These are phyloP conservation scores for Solioccasus polychromus DNA, from an alignment of 768 basidiomycete species.

Conservation along the genomic window DNA sequence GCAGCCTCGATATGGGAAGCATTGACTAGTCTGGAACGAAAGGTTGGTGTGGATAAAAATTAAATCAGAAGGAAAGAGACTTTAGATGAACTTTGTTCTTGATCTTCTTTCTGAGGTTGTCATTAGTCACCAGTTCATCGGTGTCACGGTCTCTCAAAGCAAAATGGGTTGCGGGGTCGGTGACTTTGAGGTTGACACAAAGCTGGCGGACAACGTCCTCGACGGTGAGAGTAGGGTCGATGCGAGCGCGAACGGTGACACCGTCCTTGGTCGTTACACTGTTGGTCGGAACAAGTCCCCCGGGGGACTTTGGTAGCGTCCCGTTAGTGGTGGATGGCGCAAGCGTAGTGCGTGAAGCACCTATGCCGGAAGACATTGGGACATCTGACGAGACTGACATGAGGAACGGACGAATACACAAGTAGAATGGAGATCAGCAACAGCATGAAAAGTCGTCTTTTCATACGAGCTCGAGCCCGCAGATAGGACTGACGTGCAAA, in stretches of 20 bases:
- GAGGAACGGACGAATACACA: neutral
- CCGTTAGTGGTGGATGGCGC: slow-evolving; percentile 32
- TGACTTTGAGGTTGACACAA: slow-evolving; percentile 76
- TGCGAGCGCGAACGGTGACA: slow-evolving; percentile 73
- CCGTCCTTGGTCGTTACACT: slow-evolving; percentile 78
- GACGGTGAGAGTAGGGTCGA: slow-evolving; percentile 80
- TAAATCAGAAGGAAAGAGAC: slow-evolving; percentile 42
- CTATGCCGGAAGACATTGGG: slow-evolving; percentile 28
- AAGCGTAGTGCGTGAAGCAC: slow-evolving; percentile 28
- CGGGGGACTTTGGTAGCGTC: slow-evolving; percentile 38
- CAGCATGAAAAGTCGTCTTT: slow-evolving; percentile 40
- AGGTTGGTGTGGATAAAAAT: neutral
- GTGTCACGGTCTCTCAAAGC: slow-evolving; percentile 75
- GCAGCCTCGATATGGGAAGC: slow-evolving; percentile 77
- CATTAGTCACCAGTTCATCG: slow-evolving; percentile 82
- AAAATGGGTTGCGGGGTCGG: slow-evolving; percentile 67
- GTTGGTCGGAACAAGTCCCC: slow-evolving; percentile 73
- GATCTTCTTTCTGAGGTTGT: slow-evolving; percentile 81
- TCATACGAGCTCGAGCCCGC: slow-evolving; percentile 20
- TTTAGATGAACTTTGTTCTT: slow-evolving; percentile 74
- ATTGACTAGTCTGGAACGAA: slow-evolving; percentile 60
- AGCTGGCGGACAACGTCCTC: slow-evolving; percentile 84
- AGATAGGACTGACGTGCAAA: slow-evolving; percentile 66
- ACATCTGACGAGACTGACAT: slow-evolving; percentile 5
- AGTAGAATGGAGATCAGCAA: slow-evolving; percentile 34